Conservation (phyloP, 1,284 basidiomycete genomes). For the Coniferiporia weirii region DNA sequence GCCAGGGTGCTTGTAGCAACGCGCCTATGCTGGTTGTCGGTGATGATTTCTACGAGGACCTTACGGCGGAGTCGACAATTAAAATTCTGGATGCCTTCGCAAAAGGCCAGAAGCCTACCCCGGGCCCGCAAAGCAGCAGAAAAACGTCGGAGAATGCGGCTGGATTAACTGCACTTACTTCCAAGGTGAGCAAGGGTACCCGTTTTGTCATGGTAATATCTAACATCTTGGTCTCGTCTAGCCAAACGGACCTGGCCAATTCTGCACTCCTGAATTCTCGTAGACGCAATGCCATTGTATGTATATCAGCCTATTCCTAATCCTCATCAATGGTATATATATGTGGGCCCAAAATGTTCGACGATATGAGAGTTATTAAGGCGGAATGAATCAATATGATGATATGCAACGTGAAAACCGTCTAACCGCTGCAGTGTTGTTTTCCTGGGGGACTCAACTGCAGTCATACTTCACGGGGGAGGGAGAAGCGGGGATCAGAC, state of each 20-base stretch:
- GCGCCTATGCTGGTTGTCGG: slow-evolving; percentile 98
- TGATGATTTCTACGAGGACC: slow-evolving; percentile 98
- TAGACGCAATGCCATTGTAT: slow-evolving; percentile 34
- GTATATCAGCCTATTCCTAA: slow-evolving; percentile 2
- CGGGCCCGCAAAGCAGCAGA: slow-evolving; percentile 87
- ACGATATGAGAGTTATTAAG: background rate
- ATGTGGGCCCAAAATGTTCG: background rate
- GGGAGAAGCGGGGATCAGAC: slow-evolving; percentile 16
- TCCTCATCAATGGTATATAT: slow-evolving; percentile 2
- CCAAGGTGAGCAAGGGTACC: slow-evolving; percentile 53
- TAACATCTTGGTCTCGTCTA: slow-evolving; percentile 29
- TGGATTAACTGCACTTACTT: slow-evolving; percentile 78
- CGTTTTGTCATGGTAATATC: background rate
- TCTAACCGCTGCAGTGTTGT: background rate
- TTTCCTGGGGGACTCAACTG: background rate
- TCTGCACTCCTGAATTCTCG: slow-evolving; percentile 83
- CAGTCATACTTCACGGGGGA: background rate
- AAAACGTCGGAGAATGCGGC: slow-evolving; percentile 88
- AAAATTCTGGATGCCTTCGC: slow-evolving; percentile 84
- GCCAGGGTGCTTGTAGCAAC: slow-evolving; percentile 96
- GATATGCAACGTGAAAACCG: background rate
- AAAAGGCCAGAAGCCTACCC: slow-evolving; percentile 83
- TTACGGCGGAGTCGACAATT: slow-evolving; percentile 88
- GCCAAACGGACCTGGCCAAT: slow-evolving; percentile 94
- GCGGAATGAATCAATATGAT: background rate